Conservation (phyloP, 441 rosid species). For the Metrosideros polymorpha region DNA sequence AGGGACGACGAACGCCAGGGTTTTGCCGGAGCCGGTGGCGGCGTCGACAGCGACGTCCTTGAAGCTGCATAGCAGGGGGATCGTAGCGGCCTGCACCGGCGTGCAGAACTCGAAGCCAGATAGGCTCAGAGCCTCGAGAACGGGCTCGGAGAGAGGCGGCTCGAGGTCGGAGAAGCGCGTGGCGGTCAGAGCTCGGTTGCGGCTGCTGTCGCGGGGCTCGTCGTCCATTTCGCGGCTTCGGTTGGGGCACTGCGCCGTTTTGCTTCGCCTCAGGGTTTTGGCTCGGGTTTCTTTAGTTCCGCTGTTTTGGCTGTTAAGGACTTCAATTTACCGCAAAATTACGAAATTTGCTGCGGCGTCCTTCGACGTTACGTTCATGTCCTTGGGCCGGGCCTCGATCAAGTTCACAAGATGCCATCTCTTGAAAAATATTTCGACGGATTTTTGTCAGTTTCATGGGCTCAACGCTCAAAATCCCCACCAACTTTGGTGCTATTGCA, state of each 20-base stretch:
- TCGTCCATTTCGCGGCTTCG: not conserved
- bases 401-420: not conserved
- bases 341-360: not conserved
- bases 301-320: not conserved
- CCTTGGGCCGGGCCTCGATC: not conserved
- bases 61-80: conserved; percentile 71
- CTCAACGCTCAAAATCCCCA: not conserved
- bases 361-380: not conserved
- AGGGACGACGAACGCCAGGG: conserved; percentile 79
- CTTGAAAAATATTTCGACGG: too few species aligned
- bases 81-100: conserved; percentile 80
- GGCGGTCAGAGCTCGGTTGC: conserved; percentile 47
- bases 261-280: not conserved
- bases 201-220: conserved; percentile 13
- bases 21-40: conserved; percentile 91
- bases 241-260: not conserved
- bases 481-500: not conserved
- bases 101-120: conserved; percentile 73
- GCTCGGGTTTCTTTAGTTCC: not conserved
- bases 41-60: conserved; percentile 95
- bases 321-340: not conserved
- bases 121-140: conserved; percentile 43
- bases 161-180: conserved; percentile 76
- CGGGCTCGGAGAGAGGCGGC: conserved; percentile 48
- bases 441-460: too few species aligned